phyloP scores from a whole-genome alignment of 2,329 filamentous ascomycete species.

The Fusarium agapanthi region DNA sequence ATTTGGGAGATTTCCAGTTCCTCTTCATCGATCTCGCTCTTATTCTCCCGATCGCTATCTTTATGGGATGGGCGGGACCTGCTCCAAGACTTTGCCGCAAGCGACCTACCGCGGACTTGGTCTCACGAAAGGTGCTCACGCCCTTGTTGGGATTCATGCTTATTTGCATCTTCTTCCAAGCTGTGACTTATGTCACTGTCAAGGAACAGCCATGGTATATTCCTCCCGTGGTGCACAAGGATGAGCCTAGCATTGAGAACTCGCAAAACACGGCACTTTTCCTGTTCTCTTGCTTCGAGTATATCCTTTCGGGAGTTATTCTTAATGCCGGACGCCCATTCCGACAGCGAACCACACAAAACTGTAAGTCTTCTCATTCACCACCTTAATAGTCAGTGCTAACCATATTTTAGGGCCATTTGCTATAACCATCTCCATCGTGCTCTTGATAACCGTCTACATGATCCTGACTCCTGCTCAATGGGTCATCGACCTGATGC shows the following conservation, averaged over 20 bases:
- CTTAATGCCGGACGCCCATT: slow-evolving; percentile 93
- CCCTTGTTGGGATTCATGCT: slow-evolving; percentile 89
- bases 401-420: slow-evolving; percentile 73
- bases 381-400: neutral
- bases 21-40: slow-evolving; percentile 93
- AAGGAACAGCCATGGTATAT: slow-evolving; percentile 85
- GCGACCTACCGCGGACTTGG: slow-evolving; percentile 88
- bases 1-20: slow-evolving; percentile 97
- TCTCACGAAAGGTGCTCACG: slow-evolving; percentile 89
- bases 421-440: slow-evolving; percentile 75
- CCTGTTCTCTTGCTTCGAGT: slow-evolving; percentile 91
- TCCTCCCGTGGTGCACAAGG: slow-evolving; percentile 77
- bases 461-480: slow-evolving; percentile 80
- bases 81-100: slow-evolving; percentile 81
- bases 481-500: slow-evolving; percentile 79
- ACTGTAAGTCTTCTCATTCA: slow-evolving; percentile 64
- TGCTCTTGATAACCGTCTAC: slow-evolving; percentile 75
- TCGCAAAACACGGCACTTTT: slow-evolving; percentile 95
- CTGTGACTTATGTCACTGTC: slow-evolving; percentile 77
- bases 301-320: slow-evolving; percentile 88
- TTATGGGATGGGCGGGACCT: slow-evolving; percentile 97
- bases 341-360: slow-evolving; percentile 79
- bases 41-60: slow-evolving; percentile 95
- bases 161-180: slow-evolving; percentile 81
- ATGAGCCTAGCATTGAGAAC: slow-evolving; percentile 87